Conservation (phyloP, 1,284 basidiomycete genomes). For the Cutaneotrichosporon sp. region DNA sequence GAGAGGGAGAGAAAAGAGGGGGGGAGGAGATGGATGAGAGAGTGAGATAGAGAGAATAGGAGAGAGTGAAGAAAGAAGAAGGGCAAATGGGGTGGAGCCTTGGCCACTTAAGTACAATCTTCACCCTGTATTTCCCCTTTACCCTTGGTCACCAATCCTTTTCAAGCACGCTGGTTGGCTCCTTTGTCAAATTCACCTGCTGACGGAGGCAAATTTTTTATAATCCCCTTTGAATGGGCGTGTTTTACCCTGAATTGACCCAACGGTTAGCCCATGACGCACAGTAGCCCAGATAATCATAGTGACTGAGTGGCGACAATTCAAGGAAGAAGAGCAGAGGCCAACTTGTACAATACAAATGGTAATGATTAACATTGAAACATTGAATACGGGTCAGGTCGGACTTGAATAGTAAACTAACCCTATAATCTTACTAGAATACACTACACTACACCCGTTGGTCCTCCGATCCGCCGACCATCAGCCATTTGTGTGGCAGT, state of each 20-base stretch:
- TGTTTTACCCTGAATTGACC: not conserved
- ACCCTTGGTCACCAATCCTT: not conserved
- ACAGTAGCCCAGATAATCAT: not conserved
- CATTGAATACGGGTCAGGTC: too few relatives aligned
- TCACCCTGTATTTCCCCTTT: too few relatives aligned
- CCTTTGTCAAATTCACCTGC: too few relatives aligned
- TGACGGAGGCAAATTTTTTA: not conserved
- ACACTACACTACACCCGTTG: too few relatives aligned
- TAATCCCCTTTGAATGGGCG: not conserved
- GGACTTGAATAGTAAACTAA: too few relatives aligned
- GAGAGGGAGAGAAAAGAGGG: slow-evolving; percentile 1
- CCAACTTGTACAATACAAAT: too few relatives aligned
- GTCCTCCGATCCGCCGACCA: too few relatives aligned
- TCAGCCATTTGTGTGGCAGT: too few relatives aligned
- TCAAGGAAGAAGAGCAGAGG: too few relatives aligned
- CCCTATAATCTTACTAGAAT: too few relatives aligned
- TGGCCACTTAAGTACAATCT: not conserved
- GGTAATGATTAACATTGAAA: too few relatives aligned
- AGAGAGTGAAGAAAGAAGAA: slow-evolving; percentile 7
- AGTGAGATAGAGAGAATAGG: slow-evolving; percentile 4
- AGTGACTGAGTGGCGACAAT: not conserved
- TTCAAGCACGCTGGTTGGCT: not conserved
- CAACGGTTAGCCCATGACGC: not conserved
- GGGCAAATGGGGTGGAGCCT: slow-evolving; percentile 12
- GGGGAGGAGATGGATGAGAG: not conserved